A percentile compares a stretch with the other conserved stretches of the same genome.
phyloP scores from a whole-genome alignment of 2,329 filamentous ascomycete species.

The Talaromyces sp. region DNA sequence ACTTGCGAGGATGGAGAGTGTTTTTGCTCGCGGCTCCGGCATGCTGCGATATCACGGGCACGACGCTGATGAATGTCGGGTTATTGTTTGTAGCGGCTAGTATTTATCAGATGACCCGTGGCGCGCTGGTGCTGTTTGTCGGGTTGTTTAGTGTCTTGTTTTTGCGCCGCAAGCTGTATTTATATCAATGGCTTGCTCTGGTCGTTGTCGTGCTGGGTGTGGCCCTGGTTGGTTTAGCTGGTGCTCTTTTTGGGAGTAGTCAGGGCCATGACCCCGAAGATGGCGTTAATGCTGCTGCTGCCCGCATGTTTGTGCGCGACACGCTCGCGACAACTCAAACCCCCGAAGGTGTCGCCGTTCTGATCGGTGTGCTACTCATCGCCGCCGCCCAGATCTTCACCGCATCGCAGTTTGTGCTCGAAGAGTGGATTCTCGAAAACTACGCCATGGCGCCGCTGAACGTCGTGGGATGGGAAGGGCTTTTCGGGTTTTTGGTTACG shows the following conservation, averaged over 20 bases:
- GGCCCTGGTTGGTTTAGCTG: slow-evolving; percentile 81
- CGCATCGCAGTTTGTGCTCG: slow-evolving; percentile 89
- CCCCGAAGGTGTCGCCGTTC: slow-evolving; percentile 58
- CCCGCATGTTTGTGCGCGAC: slow-evolving; percentile 10
- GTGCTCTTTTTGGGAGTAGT: slow-evolving; percentile 68
- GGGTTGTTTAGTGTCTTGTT: slow-evolving; percentile 93
- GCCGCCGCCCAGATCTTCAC: slow-evolving; percentile 95
- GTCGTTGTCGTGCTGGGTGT: slow-evolving; percentile 84
- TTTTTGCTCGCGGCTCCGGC: slow-evolving; percentile 76
- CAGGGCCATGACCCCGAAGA: slow-evolving; percentile 39
- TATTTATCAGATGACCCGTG: slow-evolving; percentile 98
- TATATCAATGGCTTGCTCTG: slow-evolving; percentile 91
- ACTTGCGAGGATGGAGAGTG: slow-evolving; percentile 65
- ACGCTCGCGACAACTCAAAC: slow-evolving; percentile 39
- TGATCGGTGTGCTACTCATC: slow-evolving; percentile 83
- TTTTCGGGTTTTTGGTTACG: slow-evolving; percentile 83
- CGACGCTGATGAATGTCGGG: slow-evolving; percentile 95
- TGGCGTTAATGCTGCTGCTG: slow-evolving; percentile 18
- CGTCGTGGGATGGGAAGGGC: slow-evolving; percentile 92
- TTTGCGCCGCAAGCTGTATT: slow-evolving; percentile 66
- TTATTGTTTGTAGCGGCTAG: slow-evolving; percentile 89
- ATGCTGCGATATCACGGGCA: slow-evolving; percentile 89
- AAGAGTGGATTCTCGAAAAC: slow-evolving; percentile 84
- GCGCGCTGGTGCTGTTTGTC: slow-evolving; percentile 90
- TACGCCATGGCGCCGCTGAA: slow-evolving; percentile 77